Evolutionary conservation across 2,329 filamentous ascomycete genomes (phyloP).

Genomic region (Bimuria novae-zelandiae): DNA sequence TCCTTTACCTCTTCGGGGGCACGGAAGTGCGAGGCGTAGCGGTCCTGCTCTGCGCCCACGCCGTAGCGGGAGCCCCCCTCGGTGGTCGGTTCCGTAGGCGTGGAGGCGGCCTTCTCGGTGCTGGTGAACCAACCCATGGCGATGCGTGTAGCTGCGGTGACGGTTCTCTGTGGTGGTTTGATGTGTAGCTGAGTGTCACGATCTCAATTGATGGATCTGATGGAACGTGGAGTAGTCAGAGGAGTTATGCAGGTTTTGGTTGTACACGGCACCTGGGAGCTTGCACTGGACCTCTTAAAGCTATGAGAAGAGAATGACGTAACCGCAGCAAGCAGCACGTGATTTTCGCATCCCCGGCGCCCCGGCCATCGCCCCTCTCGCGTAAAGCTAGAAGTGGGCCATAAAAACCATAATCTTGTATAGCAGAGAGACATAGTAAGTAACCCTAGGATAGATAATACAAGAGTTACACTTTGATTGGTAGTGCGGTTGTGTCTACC

Average conservation of each 20-base stretch:
- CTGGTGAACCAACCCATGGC: conserved; percentile 20
- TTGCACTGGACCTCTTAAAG: conserved; percentile 7
- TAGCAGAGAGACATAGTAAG: too few species aligned
- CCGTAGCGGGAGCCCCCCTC: conserved; percentile 24
- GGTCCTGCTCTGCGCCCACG: conserved; percentile 41
- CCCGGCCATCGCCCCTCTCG: too few species aligned
- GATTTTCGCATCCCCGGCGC: background rate
- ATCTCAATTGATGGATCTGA: background rate
- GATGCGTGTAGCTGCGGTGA: background rate
- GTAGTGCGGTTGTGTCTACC: too few species aligned
- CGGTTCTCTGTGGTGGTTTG: background rate
- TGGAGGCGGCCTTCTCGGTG: conserved; percentile 10
- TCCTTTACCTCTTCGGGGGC: conserved; percentile 20
- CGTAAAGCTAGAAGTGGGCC: too few species aligned
- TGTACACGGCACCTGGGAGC: background rate
- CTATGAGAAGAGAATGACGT: conserved; percentile 3
- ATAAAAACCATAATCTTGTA: too few species aligned
- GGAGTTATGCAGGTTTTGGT: background rate
- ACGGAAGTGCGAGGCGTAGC: conserved; percentile 26
- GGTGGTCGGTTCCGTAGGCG: background rate
- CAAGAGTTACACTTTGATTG: too few species aligned
- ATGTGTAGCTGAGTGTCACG: background rate
- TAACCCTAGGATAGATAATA: too few species aligned
- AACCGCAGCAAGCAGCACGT: too few species aligned
- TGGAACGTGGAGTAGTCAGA: background rate